These are phyloP conservation scores for Lipomyces orientalis DNA, from an alignment of 805 yeast genomes.

Conservation along the genomic window DNA sequence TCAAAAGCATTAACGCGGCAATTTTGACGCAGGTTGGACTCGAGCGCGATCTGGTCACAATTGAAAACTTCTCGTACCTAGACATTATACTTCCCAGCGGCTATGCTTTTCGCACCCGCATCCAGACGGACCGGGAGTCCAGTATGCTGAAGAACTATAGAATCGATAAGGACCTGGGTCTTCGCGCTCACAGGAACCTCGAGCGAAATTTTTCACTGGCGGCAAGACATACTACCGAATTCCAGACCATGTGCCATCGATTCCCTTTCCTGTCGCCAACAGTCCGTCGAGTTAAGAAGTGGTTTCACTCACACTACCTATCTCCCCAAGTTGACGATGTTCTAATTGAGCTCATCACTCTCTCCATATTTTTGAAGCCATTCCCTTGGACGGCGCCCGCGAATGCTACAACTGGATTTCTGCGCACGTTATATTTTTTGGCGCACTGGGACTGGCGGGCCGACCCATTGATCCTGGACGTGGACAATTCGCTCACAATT, in stretches of 20 bases:
- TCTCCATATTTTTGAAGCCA: conserved; percentile 84
- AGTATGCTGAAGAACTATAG: conserved; percentile 55
- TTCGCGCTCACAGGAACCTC: conserved; percentile 17
- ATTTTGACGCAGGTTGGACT: conserved; percentile 66
- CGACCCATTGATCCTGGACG: conserved; percentile 79
- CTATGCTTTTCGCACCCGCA: conserved; percentile 77
- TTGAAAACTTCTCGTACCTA: conserved; percentile 52
- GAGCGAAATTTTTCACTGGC: conserved; percentile 24
- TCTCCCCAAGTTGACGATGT: conserved; percentile 76
- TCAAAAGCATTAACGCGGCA: conserved; percentile 53
- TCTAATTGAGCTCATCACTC: conserved; percentile 77
- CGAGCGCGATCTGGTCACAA: conserved; percentile 55
- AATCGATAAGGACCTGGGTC: conserved; percentile 56
- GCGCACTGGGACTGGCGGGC: conserved; percentile 95
- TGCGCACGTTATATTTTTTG: conserved; percentile 71
- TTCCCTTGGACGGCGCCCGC: conserved; percentile 85
- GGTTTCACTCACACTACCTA: conserved; percentile 86
- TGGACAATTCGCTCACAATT: conserved; percentile 49
- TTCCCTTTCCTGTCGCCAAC: conserved; percentile 78
- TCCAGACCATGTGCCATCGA: conserved; percentile 71
- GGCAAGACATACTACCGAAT: conserved; percentile 70
- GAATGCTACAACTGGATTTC: conserved; percentile 79
- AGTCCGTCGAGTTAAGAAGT: conserved; percentile 81
- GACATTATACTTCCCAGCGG: conserved; percentile 86
- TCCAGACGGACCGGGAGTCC: conserved; percentile 85